Percentiles rank a stretch among this genome's conserved stretches.
Evolutionary conservation across 257 asterid species (phyloP).

Genomic region (Mentha longifolia): DNA sequence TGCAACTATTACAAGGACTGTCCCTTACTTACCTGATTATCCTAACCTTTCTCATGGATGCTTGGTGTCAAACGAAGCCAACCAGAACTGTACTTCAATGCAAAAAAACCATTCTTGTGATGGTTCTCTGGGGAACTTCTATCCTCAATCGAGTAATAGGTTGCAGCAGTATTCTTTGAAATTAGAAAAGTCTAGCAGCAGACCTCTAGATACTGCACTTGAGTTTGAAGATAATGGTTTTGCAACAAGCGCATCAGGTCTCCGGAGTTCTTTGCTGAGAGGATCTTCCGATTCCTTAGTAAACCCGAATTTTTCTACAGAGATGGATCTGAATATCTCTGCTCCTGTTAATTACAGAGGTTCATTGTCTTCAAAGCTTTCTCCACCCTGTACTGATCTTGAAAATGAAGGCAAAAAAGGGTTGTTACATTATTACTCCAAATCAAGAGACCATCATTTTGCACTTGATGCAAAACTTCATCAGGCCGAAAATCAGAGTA

Average conservation of each 20-base stretch:
- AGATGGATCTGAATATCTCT: conserved; percentile 39
- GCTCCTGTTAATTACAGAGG: conserved; percentile 37
- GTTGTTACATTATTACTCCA: conserved; percentile 29
- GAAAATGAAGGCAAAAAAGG: conserved; percentile 36
- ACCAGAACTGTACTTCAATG: conserved; percentile 34
- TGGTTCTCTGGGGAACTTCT: conserved; percentile 37
- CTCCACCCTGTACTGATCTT: conserved; percentile 21
- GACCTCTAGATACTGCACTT: conserved; percentile 38
- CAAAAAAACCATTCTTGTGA: conserved; percentile 34
- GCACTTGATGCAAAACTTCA: conserved; percentile 32
- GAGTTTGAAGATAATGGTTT: conserved; percentile 30
- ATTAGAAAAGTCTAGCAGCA: conserved; percentile 32
- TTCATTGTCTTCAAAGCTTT: conserved; percentile 35
- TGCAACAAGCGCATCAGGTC: conserved; percentile 21
- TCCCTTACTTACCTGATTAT: conserved; percentile 45
- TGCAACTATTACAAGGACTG: conserved; percentile 44
- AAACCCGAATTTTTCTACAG: conserved; percentile 33
- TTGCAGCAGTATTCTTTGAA: conserved; percentile 34
- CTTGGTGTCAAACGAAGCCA: conserved; percentile 32
- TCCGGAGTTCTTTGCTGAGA: conserved; percentile 28
- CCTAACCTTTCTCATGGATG: conserved; percentile 36
- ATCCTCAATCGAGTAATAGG: conserved; percentile 32
- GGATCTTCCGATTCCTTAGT: conserved; percentile 32
- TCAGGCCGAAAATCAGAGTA: conserved; percentile 24
- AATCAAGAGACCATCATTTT: conserved; percentile 34